Percentiles rank a stretch among this genome's conserved stretches.
Conservation (phyloP, 1,284 basidiomycete species). For the Pholiota adiposa region DNA sequence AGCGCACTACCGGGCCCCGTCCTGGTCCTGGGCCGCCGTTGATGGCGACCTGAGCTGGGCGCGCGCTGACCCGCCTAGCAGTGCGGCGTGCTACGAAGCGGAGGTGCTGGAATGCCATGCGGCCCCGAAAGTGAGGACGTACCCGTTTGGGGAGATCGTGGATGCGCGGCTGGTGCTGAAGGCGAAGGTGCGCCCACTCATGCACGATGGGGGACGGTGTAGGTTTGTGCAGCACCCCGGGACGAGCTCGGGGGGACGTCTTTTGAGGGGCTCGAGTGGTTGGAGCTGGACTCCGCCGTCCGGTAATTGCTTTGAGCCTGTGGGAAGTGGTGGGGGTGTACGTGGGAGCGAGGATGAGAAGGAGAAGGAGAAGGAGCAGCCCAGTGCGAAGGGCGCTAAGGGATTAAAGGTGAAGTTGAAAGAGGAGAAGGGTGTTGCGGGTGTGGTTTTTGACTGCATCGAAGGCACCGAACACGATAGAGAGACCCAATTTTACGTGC, state of each 20-base stretch:
- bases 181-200: not conserved
- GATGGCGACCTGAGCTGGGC: not conserved
- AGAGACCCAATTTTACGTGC: not conserved
- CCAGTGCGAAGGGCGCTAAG: too few species aligned
- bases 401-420: too few species aligned
- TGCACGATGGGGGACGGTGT: not conserved
- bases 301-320: constrained; percentile 2
- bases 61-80: not conserved
- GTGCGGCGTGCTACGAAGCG: not conserved
- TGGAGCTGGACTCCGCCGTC: constrained; percentile 1
- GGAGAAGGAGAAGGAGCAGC: too few species aligned
- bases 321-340: too few species aligned
- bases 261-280: not conserved
- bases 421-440: not conserved
- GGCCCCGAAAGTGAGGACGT: not conserved
- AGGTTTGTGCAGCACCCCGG: not conserved
- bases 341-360: too few species aligned
- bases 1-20: not conserved
- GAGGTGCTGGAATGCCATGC: not conserved
- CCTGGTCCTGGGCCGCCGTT: constrained; percentile 10
- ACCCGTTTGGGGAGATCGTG: not conserved
- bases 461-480: constrained; percentile 1
- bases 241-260: not conserved
- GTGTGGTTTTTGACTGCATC: not conserved
- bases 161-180: not conserved